phyloP scores from a whole-genome alignment of 116 monocot species.

The Phalaenopsis hybrid region DNA sequence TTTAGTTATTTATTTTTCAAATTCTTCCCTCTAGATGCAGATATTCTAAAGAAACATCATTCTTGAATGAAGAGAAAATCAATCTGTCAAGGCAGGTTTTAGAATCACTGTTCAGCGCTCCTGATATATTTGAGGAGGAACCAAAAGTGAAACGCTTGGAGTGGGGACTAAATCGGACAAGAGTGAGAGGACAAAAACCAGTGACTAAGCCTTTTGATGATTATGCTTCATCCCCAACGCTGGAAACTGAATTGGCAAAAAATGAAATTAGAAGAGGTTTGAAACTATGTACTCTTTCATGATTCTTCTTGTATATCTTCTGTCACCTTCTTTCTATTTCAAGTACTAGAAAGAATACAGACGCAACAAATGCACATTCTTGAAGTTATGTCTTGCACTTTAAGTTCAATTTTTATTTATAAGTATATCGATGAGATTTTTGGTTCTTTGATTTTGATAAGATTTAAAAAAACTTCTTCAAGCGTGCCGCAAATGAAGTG shows the following conservation, averaged over 20 bases:
- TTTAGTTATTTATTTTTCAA: conserved; percentile 1
- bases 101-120: conserved; percentile 51
- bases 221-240: conserved; percentile 6
- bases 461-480: no score
- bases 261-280: conserved; percentile 22
- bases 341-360: background rate
- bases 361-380: background rate
- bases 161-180: conserved; percentile 56
- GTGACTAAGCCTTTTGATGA: conserved; percentile 46
- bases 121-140: conserved; percentile 43
- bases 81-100: conserved; percentile 50
- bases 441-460: no score
- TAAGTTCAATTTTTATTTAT: background rate
- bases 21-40: conserved; percentile 22
- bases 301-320: background rate
- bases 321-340: background rate
- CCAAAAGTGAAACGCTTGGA: conserved; percentile 33
- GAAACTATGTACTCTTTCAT: background rate
- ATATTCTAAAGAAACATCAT: conserved; percentile 4
- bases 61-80: conserved; percentile 20
- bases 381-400: background rate
- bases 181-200: conserved; percentile 25
- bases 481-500: no score
- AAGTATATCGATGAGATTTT: background rate
- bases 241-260: conserved; percentile 10